Percentiles rank a stretch among this genome's conserved stretches.
Evolutionary conservation across 2,329 filamentous ascomycete genomes (phyloP).

Genomic region (Ascochyta lentis): DNA sequence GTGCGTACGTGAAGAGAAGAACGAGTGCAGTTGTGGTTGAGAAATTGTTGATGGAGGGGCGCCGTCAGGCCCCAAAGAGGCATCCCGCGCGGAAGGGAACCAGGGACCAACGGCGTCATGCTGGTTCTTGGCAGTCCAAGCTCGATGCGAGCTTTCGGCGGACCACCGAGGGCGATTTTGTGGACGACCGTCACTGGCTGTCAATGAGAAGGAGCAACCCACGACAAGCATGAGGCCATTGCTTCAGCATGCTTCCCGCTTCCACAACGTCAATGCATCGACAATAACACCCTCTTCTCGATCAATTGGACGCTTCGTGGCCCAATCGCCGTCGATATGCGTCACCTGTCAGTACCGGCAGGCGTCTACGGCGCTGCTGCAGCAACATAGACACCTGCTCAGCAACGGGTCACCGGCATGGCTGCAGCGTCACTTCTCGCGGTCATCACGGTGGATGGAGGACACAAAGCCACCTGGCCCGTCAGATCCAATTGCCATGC

Average conservation of each 20-base stretch:
- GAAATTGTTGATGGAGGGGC: slow-evolving; percentile 16
- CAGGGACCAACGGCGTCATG: slow-evolving; percentile 26
- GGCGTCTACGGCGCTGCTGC: slow-evolving; percentile 22
- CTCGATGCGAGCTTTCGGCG: slow-evolving; percentile 29
- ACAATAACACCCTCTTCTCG: slow-evolving; percentile 21
- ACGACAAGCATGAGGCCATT: slow-evolving; percentile 48
- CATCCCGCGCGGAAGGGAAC: slow-evolving; percentile 16
- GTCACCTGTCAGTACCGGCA: slow-evolving; percentile 40
- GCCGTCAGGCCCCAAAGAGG: slow-evolving; percentile 9
- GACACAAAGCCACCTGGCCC: slow-evolving; percentile 25
- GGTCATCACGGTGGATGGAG: slow-evolving; percentile 29
- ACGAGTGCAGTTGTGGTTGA: background rate
- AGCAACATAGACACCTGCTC: background rate
- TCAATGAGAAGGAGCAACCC: slow-evolving; percentile 34
- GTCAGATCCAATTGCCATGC: slow-evolving; percentile 29
- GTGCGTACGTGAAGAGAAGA: slow-evolving; percentile 1
- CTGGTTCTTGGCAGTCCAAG: slow-evolving; percentile 35
- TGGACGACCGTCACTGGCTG: slow-evolving; percentile 22
- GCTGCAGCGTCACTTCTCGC: slow-evolving; percentile 26
- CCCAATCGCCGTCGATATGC: slow-evolving; percentile 31
- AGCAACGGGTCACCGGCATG: background rate
- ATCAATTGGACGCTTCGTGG: slow-evolving; percentile 17
- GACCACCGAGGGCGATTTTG: slow-evolving; percentile 26
- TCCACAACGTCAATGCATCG: slow-evolving; percentile 29
- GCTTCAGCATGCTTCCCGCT: slow-evolving; percentile 51